Evolutionary conservation across 495 filamentous ascomycete genomes (phyloP), one percentile per base, ranked within the genome.

Genomic region (Aspergillus panamensis): DNA sequence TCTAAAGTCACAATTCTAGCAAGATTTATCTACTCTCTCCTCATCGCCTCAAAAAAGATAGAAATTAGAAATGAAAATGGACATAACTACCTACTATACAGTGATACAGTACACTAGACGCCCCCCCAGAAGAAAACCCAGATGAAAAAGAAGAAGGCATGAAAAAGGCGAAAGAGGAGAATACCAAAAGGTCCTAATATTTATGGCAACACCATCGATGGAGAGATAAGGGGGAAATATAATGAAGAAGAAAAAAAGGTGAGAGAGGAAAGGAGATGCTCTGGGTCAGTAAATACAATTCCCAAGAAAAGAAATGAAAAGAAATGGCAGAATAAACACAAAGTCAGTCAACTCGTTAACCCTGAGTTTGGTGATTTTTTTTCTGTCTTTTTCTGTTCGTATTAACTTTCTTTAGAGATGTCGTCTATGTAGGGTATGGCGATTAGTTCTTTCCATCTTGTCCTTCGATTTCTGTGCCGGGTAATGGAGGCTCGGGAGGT

Each of bases 401-500:
- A 44, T 17, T 45, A 25, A 33, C 19, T 51, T 43, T 54, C 21
- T 44, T 47, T 40, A 10, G 0, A 39, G 35, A 39, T 13, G 35
- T 39, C 48, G 25, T 70, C 59, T 74, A 72, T 63, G 73, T 66
- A 14, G 77, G 35, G 35, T 73, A 63, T 47, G 77, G 72, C 20
- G 76, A 74, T 57, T 78, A 68, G 47, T 76, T 66, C 59, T 75
- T 70, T 64, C 77, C 66, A 58, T 79, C 69, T 63, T 80, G 72
- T 66, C 74, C 69, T 54, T 63, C 43, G 33, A 62, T 64, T 56
- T 65, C 61, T 44, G 71, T 68, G 8, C 59, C 64, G 48, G 65
- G n/a, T 37, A 50, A 42, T 21, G 77, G 69, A 60, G 83, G 80
- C 51, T 84, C 82, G 6, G 84, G 85, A 37, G 84, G 83, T 21